These are phyloP conservation scores for Cladophialophora chaetospira DNA, from an alignment of 2,329 filamentous ascomycete genomes.

Conservation along the genomic window DNA sequence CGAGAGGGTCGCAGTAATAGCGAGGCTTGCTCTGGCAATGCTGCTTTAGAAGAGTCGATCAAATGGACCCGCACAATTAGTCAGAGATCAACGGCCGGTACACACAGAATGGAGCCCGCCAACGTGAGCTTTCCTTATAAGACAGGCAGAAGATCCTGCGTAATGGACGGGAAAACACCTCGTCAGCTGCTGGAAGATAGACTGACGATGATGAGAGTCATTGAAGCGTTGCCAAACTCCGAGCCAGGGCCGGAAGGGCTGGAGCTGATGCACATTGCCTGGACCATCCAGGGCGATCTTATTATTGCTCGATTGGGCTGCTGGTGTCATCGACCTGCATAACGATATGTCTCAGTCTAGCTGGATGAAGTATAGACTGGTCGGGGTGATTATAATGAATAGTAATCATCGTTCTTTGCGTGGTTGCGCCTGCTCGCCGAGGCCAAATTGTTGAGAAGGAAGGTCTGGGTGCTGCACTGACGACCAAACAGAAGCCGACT, in stretches of 20 bases:
- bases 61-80: conserved; percentile 6
- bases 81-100: conserved; percentile 1
- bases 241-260: conserved; percentile 1
- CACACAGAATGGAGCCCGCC: background rate
- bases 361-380: background rate
- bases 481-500: background rate
- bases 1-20: conserved; percentile 17
- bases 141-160: background rate
- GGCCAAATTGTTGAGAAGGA: too few relatives aligned
- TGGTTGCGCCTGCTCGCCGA: background rate
- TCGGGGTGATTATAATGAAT: background rate
- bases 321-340: conserved; percentile 13
- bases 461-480: too few relatives aligned
- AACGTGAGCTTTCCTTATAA: conserved; percentile 1
- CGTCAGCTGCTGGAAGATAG: background rate
- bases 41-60: conserved; percentile 14
- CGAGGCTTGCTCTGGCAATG: background rate
- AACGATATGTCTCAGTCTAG: background rate
- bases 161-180: background rate
- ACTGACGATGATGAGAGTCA: background rate
- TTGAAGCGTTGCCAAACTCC: background rate
- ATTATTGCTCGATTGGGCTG: conserved; percentile 9
- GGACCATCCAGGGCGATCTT: background rate
- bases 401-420: conserved; percentile 2
- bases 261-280: background rate